Evolutionary conservation across 2,329 filamentous ascomycete genomes (phyloP).

Genomic region (Xylaria sp.): DNA sequence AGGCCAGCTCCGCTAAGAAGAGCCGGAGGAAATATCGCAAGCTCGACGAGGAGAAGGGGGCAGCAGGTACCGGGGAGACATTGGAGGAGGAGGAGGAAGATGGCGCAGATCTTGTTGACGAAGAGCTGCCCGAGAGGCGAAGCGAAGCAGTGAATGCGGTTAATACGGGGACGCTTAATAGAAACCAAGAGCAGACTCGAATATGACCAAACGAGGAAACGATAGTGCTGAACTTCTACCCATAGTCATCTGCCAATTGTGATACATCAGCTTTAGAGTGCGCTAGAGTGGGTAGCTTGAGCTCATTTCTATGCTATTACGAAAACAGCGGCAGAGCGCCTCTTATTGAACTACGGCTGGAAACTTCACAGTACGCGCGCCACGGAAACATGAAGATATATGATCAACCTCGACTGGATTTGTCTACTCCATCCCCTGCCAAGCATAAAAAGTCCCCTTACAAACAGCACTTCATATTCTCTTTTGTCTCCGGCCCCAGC

Average conservation of each 20-base stretch:
- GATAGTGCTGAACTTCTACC: too few species aligned
- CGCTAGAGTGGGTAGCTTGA: background rate
- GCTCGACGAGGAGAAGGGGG: conserved; percentile 62
- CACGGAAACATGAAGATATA: conserved; percentile 64
- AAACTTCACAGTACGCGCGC: conserved; percentile 48
- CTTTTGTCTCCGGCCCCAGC: conserved; percentile 56
- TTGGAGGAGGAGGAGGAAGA: conserved; percentile 31
- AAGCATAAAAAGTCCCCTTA: conserved; percentile 59
- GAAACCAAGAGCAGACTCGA: conserved; percentile 20
- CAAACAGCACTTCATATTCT: conserved; percentile 62
- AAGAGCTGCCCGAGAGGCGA: conserved; percentile 25
- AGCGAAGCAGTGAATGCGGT: too few species aligned
- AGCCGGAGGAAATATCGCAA: conserved; percentile 79
- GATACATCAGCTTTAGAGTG: background rate
- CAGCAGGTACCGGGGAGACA: conserved; percentile 42
- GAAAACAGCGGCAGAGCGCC: background rate
- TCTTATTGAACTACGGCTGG: conserved; percentile 28
- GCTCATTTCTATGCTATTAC: conserved; percentile 7
- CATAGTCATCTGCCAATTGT: background rate
- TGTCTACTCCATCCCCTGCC: conserved; percentile 60
- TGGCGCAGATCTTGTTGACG: conserved; percentile 31
- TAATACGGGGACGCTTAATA: background rate
- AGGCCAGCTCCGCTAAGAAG: conserved; percentile 84
- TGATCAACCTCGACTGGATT: conserved; percentile 66
- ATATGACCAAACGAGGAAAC: too few species aligned